Evolutionary conservation across 768 basidiomycete genomes (phyloP), one percentile per base, ranked within the genome.

Genomic region (Naganishia onofrii): DNA sequence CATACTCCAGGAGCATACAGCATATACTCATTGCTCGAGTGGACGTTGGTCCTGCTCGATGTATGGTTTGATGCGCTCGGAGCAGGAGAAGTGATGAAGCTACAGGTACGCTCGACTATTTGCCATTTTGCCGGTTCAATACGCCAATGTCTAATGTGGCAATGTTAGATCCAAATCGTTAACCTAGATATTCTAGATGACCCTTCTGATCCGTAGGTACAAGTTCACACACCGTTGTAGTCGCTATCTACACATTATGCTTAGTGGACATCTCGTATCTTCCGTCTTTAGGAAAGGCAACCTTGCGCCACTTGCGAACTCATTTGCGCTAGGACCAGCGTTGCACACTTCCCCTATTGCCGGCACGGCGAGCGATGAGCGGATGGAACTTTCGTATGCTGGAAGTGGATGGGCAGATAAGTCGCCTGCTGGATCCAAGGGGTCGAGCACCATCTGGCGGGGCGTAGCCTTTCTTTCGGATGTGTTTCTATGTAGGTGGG

Each of bases 1-100:
- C 83, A 84, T 42, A 82, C 91, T 74, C 89, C 91, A 0, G 92
- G 92, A 77, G 92, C 93, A 13, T 95, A 95, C 81, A 93, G 91
- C 2, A 82, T 82, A 52, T 95, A 93, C 76, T 87, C 88, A 54
- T 88, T 93, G 81, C 90, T 90, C 74, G 93, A 95, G 81, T 95
- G 93, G 93, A 84, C 71, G 5, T 64, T 79, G 65, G 76, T 81
- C 2, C 8, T 77, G 23, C 77, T 76, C 71, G 79, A 81, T 56
- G 74, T 81, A 13, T 67, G 69, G 15, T 81, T 81, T 60, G 79
- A 81, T 66, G 71, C 76, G 12, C 23, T 75, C 1, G 68, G 75
- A 0, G 67, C 71, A 1, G 15, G 15, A n/a, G 79, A 81, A n/a
- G 57, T 77, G 3, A 48, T 55, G 13, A 63, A 72, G 67, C 52